Evolutionary conservation across 163 green algal genomes (phyloP).

Genomic region (Chlamydomonas reinhardtii): DNA sequence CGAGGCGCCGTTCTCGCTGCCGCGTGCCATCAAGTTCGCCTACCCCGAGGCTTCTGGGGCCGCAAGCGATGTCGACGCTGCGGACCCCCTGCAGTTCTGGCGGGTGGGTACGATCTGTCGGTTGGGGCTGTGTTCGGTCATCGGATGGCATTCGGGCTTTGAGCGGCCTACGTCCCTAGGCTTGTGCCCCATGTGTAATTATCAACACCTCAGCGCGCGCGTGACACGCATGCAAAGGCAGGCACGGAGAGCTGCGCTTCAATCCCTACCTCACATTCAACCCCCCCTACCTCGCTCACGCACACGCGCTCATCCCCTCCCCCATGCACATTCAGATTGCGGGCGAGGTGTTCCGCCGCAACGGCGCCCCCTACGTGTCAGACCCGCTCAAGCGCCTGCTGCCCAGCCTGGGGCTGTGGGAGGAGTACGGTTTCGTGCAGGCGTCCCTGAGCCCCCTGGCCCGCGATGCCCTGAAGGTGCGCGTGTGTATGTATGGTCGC

Average conservation of each 20-base stretch:
- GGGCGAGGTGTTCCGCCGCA: constrained; percentile 20
- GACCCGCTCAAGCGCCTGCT: not conserved
- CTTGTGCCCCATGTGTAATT: too few relatives aligned
- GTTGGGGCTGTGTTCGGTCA: too few relatives aligned
- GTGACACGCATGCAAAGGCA: too few relatives aligned
- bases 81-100: not conserved
- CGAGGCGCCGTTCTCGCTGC: not conserved
- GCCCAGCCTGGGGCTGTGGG: constrained; percentile 1
- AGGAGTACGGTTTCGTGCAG: constrained; percentile 1
- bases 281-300: too few relatives aligned
- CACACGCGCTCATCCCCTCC: too few relatives aligned
- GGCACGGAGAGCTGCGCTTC: too few relatives aligned
- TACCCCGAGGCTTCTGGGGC: not conserved
- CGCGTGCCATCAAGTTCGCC: not conserved
- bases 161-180: too few relatives aligned
- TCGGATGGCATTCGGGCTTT: too few relatives aligned
- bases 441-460: not conserved
- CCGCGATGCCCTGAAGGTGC: not conserved
- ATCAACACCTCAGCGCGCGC: too few relatives aligned
- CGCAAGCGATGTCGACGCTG: not conserved
- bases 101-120: not conserved
- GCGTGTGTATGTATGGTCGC: not conserved
- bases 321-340: not conserved
- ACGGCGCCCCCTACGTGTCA: not conserved
- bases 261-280: too few relatives aligned